phyloP scores from a whole-genome alignment of 768 basidiomycete species.

The Lyophyllum decastes region DNA sequence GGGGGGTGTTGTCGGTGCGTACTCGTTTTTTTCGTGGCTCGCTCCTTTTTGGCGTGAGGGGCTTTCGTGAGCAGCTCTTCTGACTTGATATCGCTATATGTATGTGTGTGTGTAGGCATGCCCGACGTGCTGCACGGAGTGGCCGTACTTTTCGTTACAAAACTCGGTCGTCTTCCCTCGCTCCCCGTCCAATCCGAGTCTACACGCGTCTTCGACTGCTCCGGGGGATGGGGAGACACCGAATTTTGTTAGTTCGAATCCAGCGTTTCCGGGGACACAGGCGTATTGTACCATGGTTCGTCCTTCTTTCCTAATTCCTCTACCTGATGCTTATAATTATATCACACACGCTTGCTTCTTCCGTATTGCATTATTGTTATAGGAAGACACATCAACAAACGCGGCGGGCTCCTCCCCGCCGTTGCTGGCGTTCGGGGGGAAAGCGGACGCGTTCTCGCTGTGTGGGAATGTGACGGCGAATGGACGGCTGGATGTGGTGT shows the following conservation, averaged over 20 bases:
- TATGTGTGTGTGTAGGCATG: too few species aligned
- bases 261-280: conserved; percentile 43
- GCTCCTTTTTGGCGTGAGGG: not conserved
- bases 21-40: not conserved
- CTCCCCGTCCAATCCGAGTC: conserved; percentile 35
- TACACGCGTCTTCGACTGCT: conserved; percentile 39
- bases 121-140: conserved; percentile 42
- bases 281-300: conserved; percentile 41
- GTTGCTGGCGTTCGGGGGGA: conserved; percentile 39
- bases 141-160: conserved; percentile 37
- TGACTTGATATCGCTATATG: too few species aligned
- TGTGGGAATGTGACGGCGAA: conserved; percentile 44
- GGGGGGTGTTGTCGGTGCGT: conserved; percentile 40
- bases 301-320: conserved; percentile 2
- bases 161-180: conserved; percentile 43
- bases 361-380: not conserved
- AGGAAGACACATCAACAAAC: conserved; percentile 27
- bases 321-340: too few species aligned
- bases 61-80: too few species aligned
- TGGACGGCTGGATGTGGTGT: conserved; percentile 42
- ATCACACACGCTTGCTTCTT: too few species aligned
- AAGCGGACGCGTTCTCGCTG: conserved; percentile 41
- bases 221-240: conserved; percentile 43
- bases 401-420: conserved; percentile 29
- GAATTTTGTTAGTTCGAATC: conserved; percentile 44